Percentiles rank a stretch among this genome's conserved stretches.
Evolutionary conservation across 129 eudicot species (phyloP).

Genomic region (Rutidosis leptorrhynchoides): DNA sequence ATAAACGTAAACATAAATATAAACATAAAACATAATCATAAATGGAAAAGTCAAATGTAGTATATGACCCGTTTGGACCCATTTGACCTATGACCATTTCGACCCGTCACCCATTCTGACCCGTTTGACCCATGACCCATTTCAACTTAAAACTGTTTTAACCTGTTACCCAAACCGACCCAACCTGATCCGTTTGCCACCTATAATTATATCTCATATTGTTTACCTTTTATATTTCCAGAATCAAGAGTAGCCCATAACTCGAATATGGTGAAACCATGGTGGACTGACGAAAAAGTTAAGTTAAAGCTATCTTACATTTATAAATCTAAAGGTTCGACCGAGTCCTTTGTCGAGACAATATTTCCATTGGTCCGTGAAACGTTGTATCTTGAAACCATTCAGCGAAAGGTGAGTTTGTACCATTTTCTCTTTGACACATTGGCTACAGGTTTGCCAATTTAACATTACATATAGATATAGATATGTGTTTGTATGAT

Average conservation of each 20-base stretch:
- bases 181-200: no score
- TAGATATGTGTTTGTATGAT: slow-evolving; percentile 1
- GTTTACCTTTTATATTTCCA: slow-evolving; percentile 23
- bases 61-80: no score
- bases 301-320: slow-evolving; percentile 67
- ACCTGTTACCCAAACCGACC: no score
- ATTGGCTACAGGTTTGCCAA: neutral
- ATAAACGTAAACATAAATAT: no score
- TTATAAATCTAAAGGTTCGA: slow-evolving; percentile 59
- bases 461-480: neutral
- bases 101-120: no score
- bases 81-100: no score
- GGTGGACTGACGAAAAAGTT: slow-evolving; percentile 70
- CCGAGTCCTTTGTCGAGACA: slow-evolving; percentile 64
- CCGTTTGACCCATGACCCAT: no score
- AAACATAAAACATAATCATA: no score
- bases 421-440: neutral
- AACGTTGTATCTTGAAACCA: slow-evolving; percentile 60
- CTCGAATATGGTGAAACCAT: slow-evolving; percentile 40
- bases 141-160: no score
- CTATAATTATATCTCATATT: slow-evolving; percentile 17
- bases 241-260: slow-evolving; percentile 33
- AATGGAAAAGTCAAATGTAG: no score
- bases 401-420: slow-evolving; percentile 67
- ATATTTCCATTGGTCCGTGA: slow-evolving; percentile 74